Evolutionary conservation across 768 basidiomycete species (phyloP).

Genomic region (Phlebiopsis gigantea): DNA sequence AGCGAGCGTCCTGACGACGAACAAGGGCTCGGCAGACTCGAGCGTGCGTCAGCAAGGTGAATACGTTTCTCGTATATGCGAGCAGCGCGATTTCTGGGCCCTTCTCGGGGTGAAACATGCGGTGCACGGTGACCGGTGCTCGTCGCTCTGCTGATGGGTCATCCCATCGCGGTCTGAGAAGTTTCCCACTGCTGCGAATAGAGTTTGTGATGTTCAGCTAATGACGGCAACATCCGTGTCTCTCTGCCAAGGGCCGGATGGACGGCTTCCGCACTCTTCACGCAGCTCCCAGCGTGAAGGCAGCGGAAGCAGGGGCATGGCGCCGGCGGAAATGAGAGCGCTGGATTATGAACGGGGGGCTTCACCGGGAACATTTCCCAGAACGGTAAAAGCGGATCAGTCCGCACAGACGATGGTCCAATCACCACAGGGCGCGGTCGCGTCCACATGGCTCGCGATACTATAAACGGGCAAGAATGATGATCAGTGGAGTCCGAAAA

Average conservation of each 20-base stretch:
- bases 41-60: background rate
- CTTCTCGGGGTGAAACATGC: background rate
- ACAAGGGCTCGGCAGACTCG: background rate
- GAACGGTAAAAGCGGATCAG: background rate
- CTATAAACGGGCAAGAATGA: background rate
- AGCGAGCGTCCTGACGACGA: background rate
- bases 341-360: background rate
- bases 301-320: background rate
- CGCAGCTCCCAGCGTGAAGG: background rate
- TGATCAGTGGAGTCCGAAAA: background rate
- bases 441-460: background rate
- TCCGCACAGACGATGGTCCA: background rate
- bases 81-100: background rate
- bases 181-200: too few relatives aligned
- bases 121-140: background rate
- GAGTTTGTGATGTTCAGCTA: background rate
- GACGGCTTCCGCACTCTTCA: background rate
- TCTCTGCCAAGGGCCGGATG: background rate
- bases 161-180: background rate
- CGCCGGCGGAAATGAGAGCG: background rate
- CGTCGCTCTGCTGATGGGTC: background rate
- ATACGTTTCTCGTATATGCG: background rate
- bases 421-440: background rate
- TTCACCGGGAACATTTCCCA: slow-evolving; percentile 1
- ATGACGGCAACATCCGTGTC: background rate